Conservation (phyloP, 1,139 yeast genomes). For the Wickerhamomyces sp. region DNA sequence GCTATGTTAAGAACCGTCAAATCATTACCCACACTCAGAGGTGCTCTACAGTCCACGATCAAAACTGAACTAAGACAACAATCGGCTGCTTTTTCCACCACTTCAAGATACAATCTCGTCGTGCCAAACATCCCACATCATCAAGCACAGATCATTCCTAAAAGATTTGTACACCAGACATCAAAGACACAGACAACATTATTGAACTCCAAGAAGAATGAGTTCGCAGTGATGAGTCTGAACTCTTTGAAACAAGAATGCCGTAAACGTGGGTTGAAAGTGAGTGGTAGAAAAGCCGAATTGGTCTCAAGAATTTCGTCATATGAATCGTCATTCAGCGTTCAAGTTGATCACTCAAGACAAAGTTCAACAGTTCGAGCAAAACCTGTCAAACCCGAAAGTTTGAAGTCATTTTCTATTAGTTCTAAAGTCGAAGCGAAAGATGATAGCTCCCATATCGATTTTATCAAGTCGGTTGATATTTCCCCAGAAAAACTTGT, state of each 20-base stretch:
- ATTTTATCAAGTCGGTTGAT: conserved; percentile 24
- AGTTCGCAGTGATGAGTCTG: conserved; percentile 35
- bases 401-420: conserved; percentile 10
- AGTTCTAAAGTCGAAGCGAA: conserved; percentile 12
- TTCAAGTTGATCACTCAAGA: conserved; percentile 4
- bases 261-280: conserved; percentile 47
- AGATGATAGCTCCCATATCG: conserved; percentile 24
- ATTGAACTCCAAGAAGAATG: conserved; percentile 26
- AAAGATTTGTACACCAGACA: conserved; percentile 37
- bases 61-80: conserved; percentile 11
- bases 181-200: conserved; percentile 32
- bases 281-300: conserved; percentile 51
- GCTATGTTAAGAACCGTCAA: conserved; percentile 28
- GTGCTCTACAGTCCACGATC: conserved; percentile 14
- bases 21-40: conserved; percentile 31
- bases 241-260: conserved; percentile 49
- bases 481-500: conserved; percentile 14
- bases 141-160: conserved; percentile 7
- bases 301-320: conserved; percentile 42
- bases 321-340: conserved; percentile 25
- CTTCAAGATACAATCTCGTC: conserved; percentile 14
- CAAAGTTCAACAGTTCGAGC: conserved; percentile 12
- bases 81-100: conserved; percentile 8
- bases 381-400: conserved; percentile 4
- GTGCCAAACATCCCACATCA: conserved; percentile 19